phyloP scores from a whole-genome alignment of 352 stramenopile genomes.

The Globisporangium middletonii region DNA sequence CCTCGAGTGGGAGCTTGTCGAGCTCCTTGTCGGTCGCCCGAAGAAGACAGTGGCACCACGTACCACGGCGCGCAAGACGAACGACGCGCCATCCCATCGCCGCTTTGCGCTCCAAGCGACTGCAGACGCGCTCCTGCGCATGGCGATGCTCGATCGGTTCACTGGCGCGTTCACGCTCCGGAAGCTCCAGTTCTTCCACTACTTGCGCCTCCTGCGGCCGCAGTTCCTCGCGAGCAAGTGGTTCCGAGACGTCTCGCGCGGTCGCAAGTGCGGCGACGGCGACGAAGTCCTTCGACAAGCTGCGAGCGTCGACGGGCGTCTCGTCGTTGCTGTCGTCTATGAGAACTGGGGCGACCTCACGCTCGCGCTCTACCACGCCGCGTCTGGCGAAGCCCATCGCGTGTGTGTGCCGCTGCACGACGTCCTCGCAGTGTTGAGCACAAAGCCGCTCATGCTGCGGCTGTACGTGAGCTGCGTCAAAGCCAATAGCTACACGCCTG shows the following conservation, averaged over 20 bases:
- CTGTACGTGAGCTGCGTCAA: slow-evolving; percentile 69
- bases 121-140: slow-evolving; percentile 40
- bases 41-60: not conserved
- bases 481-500: slow-evolving; percentile 52
- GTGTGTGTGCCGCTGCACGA: slow-evolving; percentile 26
- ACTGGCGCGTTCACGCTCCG: slow-evolving; percentile 59
- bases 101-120: slow-evolving; percentile 14
- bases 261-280: slow-evolving; percentile 58
- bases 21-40: slow-evolving; percentile 34
- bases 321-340: slow-evolving; percentile 52
- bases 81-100: slow-evolving; percentile 4
- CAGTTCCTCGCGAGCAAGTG: slow-evolving; percentile 53
- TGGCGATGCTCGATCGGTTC: slow-evolving; percentile 68
- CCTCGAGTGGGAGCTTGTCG: slow-evolving; percentile 62
- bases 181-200: slow-evolving; percentile 70
- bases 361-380: slow-evolving; percentile 46
- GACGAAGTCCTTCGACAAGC: slow-evolving; percentile 69
- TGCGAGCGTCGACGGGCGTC: slow-evolving; percentile 27
- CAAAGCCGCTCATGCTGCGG: slow-evolving; percentile 39
- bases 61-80: not conserved
- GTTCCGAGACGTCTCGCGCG: slow-evolving; percentile 47
- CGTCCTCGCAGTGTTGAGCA: slow-evolving; percentile 26
- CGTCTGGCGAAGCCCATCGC: slow-evolving; percentile 23
- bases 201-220: slow-evolving; percentile 36
- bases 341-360: slow-evolving; percentile 80